Evolutionary conservation across 2,329 filamentous ascomycete species (phyloP).

Genomic region (Xylaria sp.): DNA sequence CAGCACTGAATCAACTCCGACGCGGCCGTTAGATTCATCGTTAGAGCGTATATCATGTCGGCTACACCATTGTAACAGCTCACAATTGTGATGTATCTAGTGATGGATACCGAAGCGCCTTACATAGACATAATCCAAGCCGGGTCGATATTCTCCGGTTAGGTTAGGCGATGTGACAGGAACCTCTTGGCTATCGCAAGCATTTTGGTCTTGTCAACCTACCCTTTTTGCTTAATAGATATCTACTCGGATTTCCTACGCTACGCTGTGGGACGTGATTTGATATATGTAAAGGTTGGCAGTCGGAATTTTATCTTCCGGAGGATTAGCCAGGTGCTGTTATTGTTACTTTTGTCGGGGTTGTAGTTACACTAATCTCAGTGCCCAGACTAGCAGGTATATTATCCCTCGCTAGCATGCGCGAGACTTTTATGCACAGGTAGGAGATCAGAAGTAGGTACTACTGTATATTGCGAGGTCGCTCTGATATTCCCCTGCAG

Average conservation of each 20-base stretch:
- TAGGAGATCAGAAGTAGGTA: conserved; percentile 5
- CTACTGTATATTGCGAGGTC: conserved; percentile 16
- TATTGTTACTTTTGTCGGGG: conserved; percentile 9
- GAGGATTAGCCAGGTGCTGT: conserved; percentile 6
- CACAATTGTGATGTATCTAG: conserved; percentile 12
- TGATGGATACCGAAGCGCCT: conserved; percentile 11
- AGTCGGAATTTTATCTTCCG: conserved; percentile 15
- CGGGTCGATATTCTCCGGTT: conserved; percentile 36
- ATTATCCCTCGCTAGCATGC: not conserved
- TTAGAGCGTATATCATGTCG: conserved; percentile 4
- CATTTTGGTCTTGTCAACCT: not conserved
- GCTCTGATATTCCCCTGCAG: conserved; percentile 27
- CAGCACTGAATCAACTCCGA: conserved; percentile 23
- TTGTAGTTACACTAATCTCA: conserved; percentile 2
- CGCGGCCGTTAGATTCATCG: conserved; percentile 16
- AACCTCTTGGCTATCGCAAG: conserved; percentile 22
- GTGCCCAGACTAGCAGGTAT: conserved; percentile 3
- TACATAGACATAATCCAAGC: conserved; percentile 15
- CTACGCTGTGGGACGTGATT: not conserved
- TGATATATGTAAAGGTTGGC: not conserved
- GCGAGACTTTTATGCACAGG: conserved; percentile 4
- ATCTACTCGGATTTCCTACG: not conserved
- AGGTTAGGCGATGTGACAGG: conserved; percentile 33
- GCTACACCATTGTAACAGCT: conserved; percentile 1
- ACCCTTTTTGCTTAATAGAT: not conserved